Base-by-base conservation (phyloP, 345 rosid genomes). In the Lenwebbia sp. region DNA sequence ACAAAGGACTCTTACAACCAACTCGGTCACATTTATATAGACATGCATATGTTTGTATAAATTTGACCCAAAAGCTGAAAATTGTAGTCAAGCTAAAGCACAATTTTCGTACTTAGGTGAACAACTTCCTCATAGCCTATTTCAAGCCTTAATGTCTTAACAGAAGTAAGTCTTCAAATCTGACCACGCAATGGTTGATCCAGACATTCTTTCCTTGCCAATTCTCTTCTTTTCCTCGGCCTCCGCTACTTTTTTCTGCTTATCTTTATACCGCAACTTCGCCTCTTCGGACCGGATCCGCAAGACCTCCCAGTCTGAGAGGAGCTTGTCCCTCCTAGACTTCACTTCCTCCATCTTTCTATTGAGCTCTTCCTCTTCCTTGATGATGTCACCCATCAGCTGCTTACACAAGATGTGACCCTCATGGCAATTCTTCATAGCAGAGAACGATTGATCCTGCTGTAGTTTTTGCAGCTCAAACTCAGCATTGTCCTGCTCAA, bases 151-250 rank as follows among this genome's bases (percentile, higher is more conserved):
- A 17, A 15, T 30, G 37, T n/a, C 22, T 19, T 49, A 86, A 49
- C 53, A 15, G 82, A 86, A 86, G 0, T 82, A 58, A 44, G 82
- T 26, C 87, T 86, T 86, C 87, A 86, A 23, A 40, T 60, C 49
- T 22, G 87, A 60, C 87, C 87, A 86, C 33, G 85, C 87, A 14
- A 82, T 49, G 37, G 87, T 30, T 21, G 87, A 82, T 57, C 84
- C 44, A 41, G 87, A 86, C 87, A 86, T 86, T 30, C 85, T 86
- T 50, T 86, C 87, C 82, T 86, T 85, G 60, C 85, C 87, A 9
- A 86, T 58, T 55, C 85, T 82, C 84, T 86, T 86, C 87, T 86
- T 86, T 30, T 82, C 87, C 41, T 86, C 85, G 0, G 85, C 87
- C 54, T 57, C 87, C 3, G 6, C 84, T 8, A 51, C 47, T 8